Evolutionary conservation across 2,329 filamentous ascomycete genomes (phyloP).

Genomic region (Alternaria tenuissima): DNA sequence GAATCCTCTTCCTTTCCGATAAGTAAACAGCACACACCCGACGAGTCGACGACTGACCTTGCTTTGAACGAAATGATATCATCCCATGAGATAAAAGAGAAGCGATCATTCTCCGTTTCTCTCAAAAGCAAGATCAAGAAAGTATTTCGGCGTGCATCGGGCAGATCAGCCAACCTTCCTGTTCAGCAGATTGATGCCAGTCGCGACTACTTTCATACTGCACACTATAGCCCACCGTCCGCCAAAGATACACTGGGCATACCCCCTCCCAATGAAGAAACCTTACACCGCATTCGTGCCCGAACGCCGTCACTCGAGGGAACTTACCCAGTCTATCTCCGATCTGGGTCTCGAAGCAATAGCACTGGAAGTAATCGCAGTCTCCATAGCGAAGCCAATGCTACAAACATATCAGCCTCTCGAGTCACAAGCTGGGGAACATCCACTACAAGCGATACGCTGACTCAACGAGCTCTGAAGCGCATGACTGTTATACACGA

Average conservation of each 20-base stretch:
- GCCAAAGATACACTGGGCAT: constrained; percentile 47
- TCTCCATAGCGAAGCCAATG: constrained; percentile 50
- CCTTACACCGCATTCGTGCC: constrained; percentile 53
- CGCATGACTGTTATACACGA: constrained; percentile 72
- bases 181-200: constrained; percentile 63
- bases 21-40: constrained; percentile 15
- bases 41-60: constrained; percentile 19
- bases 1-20: constrained; percentile 24
- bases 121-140: constrained; percentile 69
- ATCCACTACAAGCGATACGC: constrained; percentile 66
- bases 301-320: constrained; percentile 37
- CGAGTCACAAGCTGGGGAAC: constrained; percentile 76
- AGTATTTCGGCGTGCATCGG: constrained; percentile 59
- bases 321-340: constrained; percentile 14
- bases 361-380: constrained; percentile 39
- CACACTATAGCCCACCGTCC: constrained; percentile 8
- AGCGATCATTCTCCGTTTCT: constrained; percentile 68
- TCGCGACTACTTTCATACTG: constrained; percentile 48
- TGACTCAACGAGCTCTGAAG: constrained; percentile 62
- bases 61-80: constrained; percentile 34
- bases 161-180: constrained; percentile 50
- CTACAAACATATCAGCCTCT: constrained; percentile 60
- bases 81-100: constrained; percentile 59
- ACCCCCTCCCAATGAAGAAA: constrained; percentile 52
- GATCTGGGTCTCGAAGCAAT: constrained; percentile 32